These are phyloP conservation scores for Nakazawaea populi DNA, from an alignment of 805 yeast genomes.

Conservation along the genomic window DNA sequence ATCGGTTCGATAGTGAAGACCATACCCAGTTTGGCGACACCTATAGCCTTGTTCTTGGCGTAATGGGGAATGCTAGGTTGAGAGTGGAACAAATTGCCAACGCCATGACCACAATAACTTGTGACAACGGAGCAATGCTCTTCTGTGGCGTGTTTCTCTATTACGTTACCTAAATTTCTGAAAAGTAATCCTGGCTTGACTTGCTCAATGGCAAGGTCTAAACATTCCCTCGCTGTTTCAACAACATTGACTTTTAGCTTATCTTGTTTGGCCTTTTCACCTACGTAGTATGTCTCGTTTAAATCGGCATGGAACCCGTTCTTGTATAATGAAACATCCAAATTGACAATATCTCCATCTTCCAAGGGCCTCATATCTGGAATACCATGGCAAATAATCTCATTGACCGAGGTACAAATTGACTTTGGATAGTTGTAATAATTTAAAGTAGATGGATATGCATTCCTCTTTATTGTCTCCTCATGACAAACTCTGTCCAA, in stretches of 20 bases:
- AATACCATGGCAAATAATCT: constrained; percentile 94
- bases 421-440: constrained; percentile 92
- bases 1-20: constrained; percentile 97
- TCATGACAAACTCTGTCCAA: constrained; percentile 81
- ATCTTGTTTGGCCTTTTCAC: constrained; percentile 76
- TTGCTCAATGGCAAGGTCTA: constrained; percentile 73
- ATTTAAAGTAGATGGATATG: constrained; percentile 93
- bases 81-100: constrained; percentile 79
- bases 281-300: constrained; percentile 95
- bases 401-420: constrained; percentile 90
- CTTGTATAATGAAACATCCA: constrained; percentile 81
- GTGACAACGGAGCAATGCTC: constrained; percentile 83
- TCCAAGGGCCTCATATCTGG: constrained; percentile 84
- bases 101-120: constrained; percentile 92
- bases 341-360: constrained; percentile 92
- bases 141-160: constrained; percentile 78
- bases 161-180: constrained; percentile 80
- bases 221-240: constrained; percentile 84
- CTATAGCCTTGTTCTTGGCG: constrained; percentile 87
- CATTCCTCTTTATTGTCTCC: constrained; percentile 82
- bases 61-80: constrained; percentile 94
- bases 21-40: constrained; percentile 93
- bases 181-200: constrained; percentile 92
- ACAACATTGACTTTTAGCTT: constrained; percentile 83
- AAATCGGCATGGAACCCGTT: constrained; percentile 91